These are phyloP conservation scores for Forsythia suspensa DNA, from an alignment of 257 asterid genomes.

Conservation along the genomic window DNA sequence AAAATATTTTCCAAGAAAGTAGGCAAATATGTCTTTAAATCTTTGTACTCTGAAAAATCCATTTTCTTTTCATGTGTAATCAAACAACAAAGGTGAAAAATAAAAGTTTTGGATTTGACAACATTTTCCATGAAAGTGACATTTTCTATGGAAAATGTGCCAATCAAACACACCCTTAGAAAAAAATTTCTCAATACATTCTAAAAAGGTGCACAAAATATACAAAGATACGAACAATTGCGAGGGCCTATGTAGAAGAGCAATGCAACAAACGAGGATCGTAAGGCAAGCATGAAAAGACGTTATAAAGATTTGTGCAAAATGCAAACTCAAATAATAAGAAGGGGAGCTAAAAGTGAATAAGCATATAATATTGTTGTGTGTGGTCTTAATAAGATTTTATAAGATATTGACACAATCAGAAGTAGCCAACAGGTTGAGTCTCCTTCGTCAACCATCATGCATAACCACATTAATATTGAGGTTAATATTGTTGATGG, in stretches of 20 bases:
- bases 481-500: background rate
- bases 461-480: background rate
- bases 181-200: no score
- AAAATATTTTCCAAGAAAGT: no score
- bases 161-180: no score
- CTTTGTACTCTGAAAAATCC: no score
- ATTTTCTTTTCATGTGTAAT: no score
- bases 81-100: no score
- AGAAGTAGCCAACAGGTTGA: background rate
- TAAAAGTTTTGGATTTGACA: no score
- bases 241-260: background rate
- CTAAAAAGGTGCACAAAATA: background rate
- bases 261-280: no score
- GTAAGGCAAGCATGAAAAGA: background rate
- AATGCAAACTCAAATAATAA: background rate
- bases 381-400: background rate
- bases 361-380: background rate
- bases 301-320: background rate
- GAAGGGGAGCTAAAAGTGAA: background rate
- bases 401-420: background rate
- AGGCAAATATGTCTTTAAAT: no score
- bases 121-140: no score
- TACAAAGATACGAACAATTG: background rate
- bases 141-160: no score
- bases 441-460: background rate